Base-by-base conservation (phyloP, 2,329 filamentous ascomycete genomes). In the Fusarium duplospermum region DNA sequence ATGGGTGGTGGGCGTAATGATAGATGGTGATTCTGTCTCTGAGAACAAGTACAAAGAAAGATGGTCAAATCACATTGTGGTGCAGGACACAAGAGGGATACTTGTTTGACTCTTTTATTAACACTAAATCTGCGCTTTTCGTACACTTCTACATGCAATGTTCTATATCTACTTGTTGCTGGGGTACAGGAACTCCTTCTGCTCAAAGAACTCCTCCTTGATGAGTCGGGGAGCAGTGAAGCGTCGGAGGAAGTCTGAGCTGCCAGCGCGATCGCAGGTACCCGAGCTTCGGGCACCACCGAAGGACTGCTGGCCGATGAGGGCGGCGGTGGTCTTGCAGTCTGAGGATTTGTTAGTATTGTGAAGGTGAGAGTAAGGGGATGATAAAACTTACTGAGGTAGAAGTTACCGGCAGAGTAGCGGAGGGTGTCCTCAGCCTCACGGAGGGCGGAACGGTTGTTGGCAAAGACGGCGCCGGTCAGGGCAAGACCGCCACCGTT, bases 201-300 rank as follows among this genome's bases (percentile, higher is more conserved):
- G 71, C 52, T 72, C 72, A 35, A 79, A 77, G 77, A 84, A 87
- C 61, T 87, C 85, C 77, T 87, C 86, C 79, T 90, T 90, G 74
- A 90, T 83, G 7, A 86, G 86, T 62, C 88, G 80, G 64, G 85
- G 82, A 75, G 86, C 87, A 16, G 87, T 86, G 74, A 89, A 89
- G 22, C 88, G 83, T 67, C 83, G 81, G 70, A 90, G 76, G 68
- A 87, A 81, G 36, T 83, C 84, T 54, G 85, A 82, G 75, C 86
- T 89, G 40, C 88, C 88, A 4, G 87, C 87, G 82, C 89, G 89
- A 77, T 89, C 88, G 72, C 88, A 89, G 16, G 88, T 89, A 35
- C 88, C 88, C 56, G 86, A 88, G 52, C 84, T 84, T 62, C 88
- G 82, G 62, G 84, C 83, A 42, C 88, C 88, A 50, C 88, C 88